Percentiles rank a stretch among this genome's conserved stretches.
These are phyloP conservation scores for Paraphaeosphaeria minitans DNA, from an alignment of 2,329 filamentous ascomycete genomes.

Conservation along the genomic window DNA sequence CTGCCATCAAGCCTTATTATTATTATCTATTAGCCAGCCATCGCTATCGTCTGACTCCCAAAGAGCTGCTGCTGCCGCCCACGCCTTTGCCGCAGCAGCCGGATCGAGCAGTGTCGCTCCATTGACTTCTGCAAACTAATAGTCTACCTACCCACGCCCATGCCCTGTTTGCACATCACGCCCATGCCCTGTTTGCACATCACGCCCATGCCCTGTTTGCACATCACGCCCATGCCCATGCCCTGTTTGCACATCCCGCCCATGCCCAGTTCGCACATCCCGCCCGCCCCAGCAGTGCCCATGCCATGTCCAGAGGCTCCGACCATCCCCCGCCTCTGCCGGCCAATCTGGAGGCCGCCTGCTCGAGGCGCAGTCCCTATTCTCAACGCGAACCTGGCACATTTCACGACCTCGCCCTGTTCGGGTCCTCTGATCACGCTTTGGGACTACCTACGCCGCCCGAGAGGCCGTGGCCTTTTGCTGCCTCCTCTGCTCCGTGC, in stretches of 20 bases:
- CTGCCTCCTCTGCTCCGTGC: conserved; percentile 15
- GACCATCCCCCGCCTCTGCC: conserved; percentile 27
- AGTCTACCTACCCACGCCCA: conserved; percentile 17
- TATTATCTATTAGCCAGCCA: too few species aligned
- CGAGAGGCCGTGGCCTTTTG: conserved; percentile 17
- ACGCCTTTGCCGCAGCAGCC: conserved; percentile 44
- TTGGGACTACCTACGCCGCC: conserved; percentile 28
- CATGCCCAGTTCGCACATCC: conserved; percentile 28
- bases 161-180: conserved; percentile 29
- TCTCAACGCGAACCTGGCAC: too few species aligned
- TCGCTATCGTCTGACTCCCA: conserved; percentile 41
- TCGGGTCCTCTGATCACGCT: conserved; percentile 28
- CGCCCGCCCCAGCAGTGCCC: conserved; percentile 20
- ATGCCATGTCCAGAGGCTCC: conserved; percentile 9
- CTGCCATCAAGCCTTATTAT: conserved; percentile 33
- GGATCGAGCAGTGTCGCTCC: conserved; percentile 35
- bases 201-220: conserved; percentile 24
- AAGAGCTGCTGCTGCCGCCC: conserved; percentile 16
- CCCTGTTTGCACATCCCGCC: conserved; percentile 26
- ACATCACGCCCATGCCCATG: conserved; percentile 19
- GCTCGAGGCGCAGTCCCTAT: conserved; percentile 27
- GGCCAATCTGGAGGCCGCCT: conserved; percentile 27
- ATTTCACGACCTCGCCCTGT: conserved; percentile 28
- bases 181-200: conserved; percentile 28
- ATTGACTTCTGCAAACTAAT: conserved; percentile 33